Conservation (phyloP, 2,329 filamentous ascomycete genomes). For the Sarocladium brachiariae region DNA sequence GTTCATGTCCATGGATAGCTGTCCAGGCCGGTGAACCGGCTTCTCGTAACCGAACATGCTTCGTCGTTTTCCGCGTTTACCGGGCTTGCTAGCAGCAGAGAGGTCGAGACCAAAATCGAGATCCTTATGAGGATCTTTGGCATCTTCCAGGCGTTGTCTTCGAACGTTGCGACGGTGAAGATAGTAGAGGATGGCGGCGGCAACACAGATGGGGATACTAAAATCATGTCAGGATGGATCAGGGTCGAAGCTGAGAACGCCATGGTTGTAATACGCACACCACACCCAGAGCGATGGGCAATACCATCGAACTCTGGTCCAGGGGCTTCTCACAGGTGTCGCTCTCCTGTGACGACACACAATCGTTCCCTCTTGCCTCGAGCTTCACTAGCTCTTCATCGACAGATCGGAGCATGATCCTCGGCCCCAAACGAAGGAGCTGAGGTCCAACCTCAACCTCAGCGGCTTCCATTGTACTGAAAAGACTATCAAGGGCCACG, state of each 20-base stretch:
- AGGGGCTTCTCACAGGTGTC: constrained; percentile 55
- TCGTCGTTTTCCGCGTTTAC: constrained; percentile 24
- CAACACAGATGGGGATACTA: constrained; percentile 70
- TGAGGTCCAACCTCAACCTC: background rate
- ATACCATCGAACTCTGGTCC: constrained; percentile 45
- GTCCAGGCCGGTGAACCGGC: constrained; percentile 37
- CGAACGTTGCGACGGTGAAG: constrained; percentile 73
- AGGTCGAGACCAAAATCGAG: constrained; percentile 83
- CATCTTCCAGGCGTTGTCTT: constrained; percentile 70
- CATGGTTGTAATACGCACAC: constrained; percentile 47
- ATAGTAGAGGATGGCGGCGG: constrained; percentile 61
- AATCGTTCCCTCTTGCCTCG: constrained; percentile 13
- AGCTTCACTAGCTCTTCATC: background rate
- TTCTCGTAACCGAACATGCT: constrained; percentile 48
- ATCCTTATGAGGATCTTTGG: constrained; percentile 78
- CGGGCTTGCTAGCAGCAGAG: constrained; percentile 22
- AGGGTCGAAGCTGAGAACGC: background rate
- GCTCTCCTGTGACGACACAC: constrained; percentile 15
- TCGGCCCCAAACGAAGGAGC: background rate
- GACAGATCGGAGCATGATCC: constrained; percentile 1
- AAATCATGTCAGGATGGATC: constrained; percentile 15
- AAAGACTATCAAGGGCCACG: background rate
- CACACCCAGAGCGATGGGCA: constrained; percentile 63
- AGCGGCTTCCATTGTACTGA: constrained; percentile 13
- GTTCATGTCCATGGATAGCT: constrained; percentile 67